These are phyloP conservation scores for Acanthamoeba royreba DNA, from an alignment of 208 protist species.

Conservation along the genomic window DNA sequence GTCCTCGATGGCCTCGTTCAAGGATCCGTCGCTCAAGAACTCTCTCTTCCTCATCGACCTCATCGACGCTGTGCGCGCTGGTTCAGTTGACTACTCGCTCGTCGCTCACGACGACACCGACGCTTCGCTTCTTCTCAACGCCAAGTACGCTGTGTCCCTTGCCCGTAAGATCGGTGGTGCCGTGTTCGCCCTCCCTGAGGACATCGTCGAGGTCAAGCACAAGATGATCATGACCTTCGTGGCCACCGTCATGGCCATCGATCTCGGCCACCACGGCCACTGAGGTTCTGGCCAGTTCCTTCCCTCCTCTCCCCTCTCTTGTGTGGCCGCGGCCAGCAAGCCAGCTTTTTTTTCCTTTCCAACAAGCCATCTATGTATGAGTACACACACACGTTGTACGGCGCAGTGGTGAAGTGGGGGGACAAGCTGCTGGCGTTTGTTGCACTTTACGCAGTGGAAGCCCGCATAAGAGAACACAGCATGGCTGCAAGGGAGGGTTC, in stretches of 20 bases:
- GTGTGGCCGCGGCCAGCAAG: no score
- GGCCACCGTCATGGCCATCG: slow-evolving; percentile 69
- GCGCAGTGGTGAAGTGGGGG: no score
- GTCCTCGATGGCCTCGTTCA: slow-evolving; percentile 76
- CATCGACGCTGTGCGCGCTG: slow-evolving; percentile 73
- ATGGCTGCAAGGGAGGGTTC: background rate
- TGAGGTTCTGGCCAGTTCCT: background rate
- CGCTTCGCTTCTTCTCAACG: slow-evolving; percentile 78
- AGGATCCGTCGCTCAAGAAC: slow-evolving; percentile 70
- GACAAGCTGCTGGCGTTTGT: no score
- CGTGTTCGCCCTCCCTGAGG: slow-evolving; percentile 85
- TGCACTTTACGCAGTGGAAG: no score
- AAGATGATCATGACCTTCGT: slow-evolving; percentile 89
- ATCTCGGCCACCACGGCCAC: slow-evolving; percentile 23
- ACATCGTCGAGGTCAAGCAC: slow-evolving; percentile 88
- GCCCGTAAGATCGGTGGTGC: slow-evolving; percentile 84
- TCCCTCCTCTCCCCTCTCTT: background rate
- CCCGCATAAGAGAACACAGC: background rate
- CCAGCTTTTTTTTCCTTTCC: no score
- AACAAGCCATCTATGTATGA: no score
- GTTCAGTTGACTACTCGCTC: slow-evolving; percentile 67
- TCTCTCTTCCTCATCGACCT: slow-evolving; percentile 78
- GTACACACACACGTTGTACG: background rate
- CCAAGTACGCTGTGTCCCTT: slow-evolving; percentile 84
- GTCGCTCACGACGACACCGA: slow-evolving; percentile 56